Evolutionary conservation across 2,329 filamentous ascomycete species (phyloP), one percentile per base, ranked within the genome.

Genomic region (Fusarium concolor): DNA sequence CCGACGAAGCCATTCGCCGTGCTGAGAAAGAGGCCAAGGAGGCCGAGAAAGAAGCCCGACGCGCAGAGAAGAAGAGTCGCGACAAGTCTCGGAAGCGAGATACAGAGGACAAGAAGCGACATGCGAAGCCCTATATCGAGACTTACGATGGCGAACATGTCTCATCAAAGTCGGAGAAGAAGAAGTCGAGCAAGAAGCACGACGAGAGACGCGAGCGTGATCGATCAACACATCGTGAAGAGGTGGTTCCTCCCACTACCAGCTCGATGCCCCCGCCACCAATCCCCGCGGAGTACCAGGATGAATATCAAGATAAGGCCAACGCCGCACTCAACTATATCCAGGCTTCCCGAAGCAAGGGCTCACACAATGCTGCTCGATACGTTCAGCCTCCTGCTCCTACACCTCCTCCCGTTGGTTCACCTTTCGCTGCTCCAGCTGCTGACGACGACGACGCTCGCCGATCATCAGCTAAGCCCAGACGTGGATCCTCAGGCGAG

Each of bases 151-250:
- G 79, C 2, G 62, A 66, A 14, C 60, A 61, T 4, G 22, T 50
- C 5, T 49, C 64, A 15, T 49, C 64, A 11, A 64, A 75, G 66
- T 67, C 75, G 0, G 77, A 79, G 41, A 79, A 79, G 74, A 82
- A 81, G 71, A 80, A 79, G 69, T 76, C 76, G 38, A 78, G 75
- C 69, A 81, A 78, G 63, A 80, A 79, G 69, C 74, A 79, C 59
- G 79, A 81, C 5, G 76, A 79, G 62, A 75, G 76, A 67, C 74
- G 76, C 15, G 78, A 80, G 56, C 76, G 76, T 22, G 78, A 80
- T 60, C 75, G 76, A 33, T 78, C 78, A 9, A 65, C 73, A 17
- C 75, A 75, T 9, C 73, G 75, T 17, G 78, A 80, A n/a, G 78
- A 79, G 33, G 55, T 41, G 33, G 55, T 41, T 8, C 59, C 61